These are phyloP conservation scores for Phytophthora agathidicida DNA, from an alignment of 352 stramenopile species.

Conservation along the genomic window DNA sequence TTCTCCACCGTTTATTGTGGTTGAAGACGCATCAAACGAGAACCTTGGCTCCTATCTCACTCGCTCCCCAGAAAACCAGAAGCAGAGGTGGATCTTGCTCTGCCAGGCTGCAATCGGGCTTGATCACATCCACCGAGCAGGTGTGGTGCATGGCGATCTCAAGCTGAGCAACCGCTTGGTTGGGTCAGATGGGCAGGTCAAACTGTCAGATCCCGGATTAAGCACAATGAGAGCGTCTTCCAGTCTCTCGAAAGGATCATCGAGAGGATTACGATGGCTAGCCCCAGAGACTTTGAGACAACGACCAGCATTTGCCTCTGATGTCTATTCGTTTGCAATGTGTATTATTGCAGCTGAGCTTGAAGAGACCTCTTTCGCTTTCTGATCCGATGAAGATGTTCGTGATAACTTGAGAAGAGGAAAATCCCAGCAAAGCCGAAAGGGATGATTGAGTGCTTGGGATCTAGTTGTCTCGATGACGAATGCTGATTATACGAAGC, in stretches of 20 bases:
- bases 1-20: constrained; percentile 11
- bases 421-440: not conserved
- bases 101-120: constrained; percentile 26
- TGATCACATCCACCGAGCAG: constrained; percentile 24
- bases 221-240: not conserved
- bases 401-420: not conserved
- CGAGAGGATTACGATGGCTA: constrained; percentile 9
- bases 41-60: not conserved
- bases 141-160: constrained; percentile 32
- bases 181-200: constrained; percentile 7
- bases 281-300: not conserved
- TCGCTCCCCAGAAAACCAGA: not conserved
- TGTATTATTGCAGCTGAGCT: constrained; percentile 35
- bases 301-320: constrained; percentile 19
- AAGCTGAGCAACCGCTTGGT: constrained; percentile 39
- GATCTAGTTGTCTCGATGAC: not conserved
- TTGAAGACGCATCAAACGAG: not conserved
- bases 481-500: not conserved
- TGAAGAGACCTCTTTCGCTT: not conserved
- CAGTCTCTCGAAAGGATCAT: not conserved
- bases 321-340: constrained; percentile 37
- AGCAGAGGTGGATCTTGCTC: not conserved
- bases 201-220: constrained; percentile 34
- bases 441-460: not conserved
- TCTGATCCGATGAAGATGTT: not conserved